Evolutionary conservation across 257 asterid genomes (phyloP).

Genomic region (Nicotiana paniculata): DNA sequence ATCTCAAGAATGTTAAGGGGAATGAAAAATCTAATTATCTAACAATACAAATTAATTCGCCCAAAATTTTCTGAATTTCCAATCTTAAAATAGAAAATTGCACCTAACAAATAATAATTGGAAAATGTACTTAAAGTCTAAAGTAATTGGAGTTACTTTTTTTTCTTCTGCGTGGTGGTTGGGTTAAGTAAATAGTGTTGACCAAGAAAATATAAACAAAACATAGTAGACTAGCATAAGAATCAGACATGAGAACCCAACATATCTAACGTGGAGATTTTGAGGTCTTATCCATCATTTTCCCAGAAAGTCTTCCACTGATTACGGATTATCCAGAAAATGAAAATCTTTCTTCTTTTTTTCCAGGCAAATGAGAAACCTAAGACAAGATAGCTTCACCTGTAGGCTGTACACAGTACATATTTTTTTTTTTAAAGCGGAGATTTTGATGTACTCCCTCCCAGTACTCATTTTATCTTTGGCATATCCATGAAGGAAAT

Average conservation of each 20-base stretch:
- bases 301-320: neutral
- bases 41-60: too few relatives aligned
- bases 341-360: neutral
- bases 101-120: neutral
- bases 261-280: neutral
- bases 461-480: too few relatives aligned
- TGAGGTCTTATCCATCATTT: neutral
- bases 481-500: too few relatives aligned
- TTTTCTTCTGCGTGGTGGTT: neutral
- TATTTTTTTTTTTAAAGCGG: neutral
- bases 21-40: neutral
- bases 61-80: neutral
- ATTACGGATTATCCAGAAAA: neutral
- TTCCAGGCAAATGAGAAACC: neutral
- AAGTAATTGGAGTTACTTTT: neutral
- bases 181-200: neutral
- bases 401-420: too few relatives aligned
- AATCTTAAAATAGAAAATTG: neutral
- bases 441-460: neutral
- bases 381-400: neutral
- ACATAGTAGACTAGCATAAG: neutral
- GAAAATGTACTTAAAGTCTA: neutral
- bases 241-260: neutral
- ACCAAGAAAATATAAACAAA: neutral
- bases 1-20: neutral